Base-by-base conservation (phyloP, 1,284 basidiomycete species). In the Naganishia sp. region DNA sequence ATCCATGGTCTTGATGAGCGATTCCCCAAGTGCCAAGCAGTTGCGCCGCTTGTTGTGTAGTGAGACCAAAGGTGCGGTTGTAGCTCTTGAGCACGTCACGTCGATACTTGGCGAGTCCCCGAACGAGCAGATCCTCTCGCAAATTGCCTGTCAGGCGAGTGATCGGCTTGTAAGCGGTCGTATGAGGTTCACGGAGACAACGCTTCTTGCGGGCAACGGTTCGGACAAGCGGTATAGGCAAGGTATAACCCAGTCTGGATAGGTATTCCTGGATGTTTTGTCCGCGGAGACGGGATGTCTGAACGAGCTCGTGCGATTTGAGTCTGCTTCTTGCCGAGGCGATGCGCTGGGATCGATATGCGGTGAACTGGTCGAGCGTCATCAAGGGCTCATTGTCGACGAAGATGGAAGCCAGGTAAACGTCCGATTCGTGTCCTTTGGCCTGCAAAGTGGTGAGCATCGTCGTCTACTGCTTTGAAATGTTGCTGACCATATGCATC, bases 291-390 rank as follows among this genome's bases (percentile, higher is more conserved):
- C n/a, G 21, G 21, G 32, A 61, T n/a, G 21, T 51, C 23, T 42
- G 9, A 23, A 61, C 58, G 39, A 61, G 47, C 17, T 21, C n/a
- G 45, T 61, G 47, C 6, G n/a, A 23, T 15, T 17, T 5, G 10
- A 10, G 47, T 3, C 21, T 21, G 39, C 7, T 18, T 18, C 32
- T 39, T 39, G 49, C 15, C 31, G 47, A 10, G 25, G 2, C n/a
- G 17, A 61, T 61, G 5, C 58, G 58, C 13, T 43, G 23, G 32
- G 47, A 25, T 21, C 58, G 58, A 39, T 61, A 61, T 3, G 58
- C 58, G 1, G 58, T 51, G 58, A 61, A 61, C 21, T 61, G 58
- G 31, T 61, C 58, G 25, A 61, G 31, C 15, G 58, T 61, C 58
- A 61, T 61, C 18, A 42, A 23, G 10, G 58, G 58, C 28, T 61